Evolutionary conservation across 768 basidiomycete genomes (phyloP), one percentile per base, ranked within the genome.

Genomic region (Trametes coccinea): DNA sequence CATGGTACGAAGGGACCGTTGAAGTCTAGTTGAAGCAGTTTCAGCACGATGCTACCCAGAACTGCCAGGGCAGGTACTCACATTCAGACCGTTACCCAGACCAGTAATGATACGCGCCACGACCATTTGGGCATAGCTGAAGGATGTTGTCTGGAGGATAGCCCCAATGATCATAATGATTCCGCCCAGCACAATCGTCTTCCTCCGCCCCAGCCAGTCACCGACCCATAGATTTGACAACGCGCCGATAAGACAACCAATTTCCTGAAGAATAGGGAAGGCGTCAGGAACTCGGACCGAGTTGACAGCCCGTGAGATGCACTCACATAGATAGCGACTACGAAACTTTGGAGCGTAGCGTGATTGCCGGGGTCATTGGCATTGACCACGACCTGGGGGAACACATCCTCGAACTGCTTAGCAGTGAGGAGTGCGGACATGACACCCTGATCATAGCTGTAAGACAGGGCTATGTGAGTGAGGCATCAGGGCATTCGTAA

Each of bases 361-460:
- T 84, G 80, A 53, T 78, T 76, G 14, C 67, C 67, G 14, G 73
- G 72, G 47, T 73, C 73, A 46, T 73, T 76, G 16, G 70, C 69
- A 14, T 76, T 70, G 37, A 80, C 77, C 3, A 80, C 73, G 1
- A 84, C 81, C 66, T 87, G 73, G 0, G 85, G 84, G 68, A 87
- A 87, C 1, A 78, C 77, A 31, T 74, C 80, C 63, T 84, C 84
- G 56, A 88, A 89, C 76, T 85, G 80, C 48, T 75, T 74, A 0
- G 87, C 80, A 4, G 82, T 85, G 51, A 88, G 72, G 22, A 87
- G 74, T 16, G 85, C 84, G n/a, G 82, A 82, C 86, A 88, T 86
- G 34, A 87, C 87, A 45, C 86, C 86, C 68, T 88, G 87, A 66
- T 88, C 87, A 72, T 87, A 88, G 30, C 84, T 85, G 51, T 10